Evolutionary conservation across 1,284 basidiomycete genomes (phyloP), one percentile per base, ranked within the genome.

Genomic region (Mycena citricolor): DNA sequence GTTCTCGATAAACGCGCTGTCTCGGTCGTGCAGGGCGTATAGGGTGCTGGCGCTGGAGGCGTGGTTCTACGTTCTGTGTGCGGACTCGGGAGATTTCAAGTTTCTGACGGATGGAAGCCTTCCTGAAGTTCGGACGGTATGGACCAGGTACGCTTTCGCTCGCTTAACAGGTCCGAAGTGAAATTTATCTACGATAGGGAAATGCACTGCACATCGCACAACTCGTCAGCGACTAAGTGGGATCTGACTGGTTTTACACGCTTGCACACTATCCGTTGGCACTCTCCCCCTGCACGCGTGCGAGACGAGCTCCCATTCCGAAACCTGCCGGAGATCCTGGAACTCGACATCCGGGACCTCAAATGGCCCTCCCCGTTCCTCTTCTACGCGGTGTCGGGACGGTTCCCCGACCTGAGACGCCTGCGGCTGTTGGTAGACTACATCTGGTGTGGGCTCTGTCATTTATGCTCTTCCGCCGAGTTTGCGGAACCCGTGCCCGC

Each of bases 401-500:
- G 36, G 6, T 51, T 58, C 13, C 55, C 55, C 13, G 31, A 44
- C 4, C 35, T 61, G 12, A 37, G 32, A 8, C 34, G 25, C 4
- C 32, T 61, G 11, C 46, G 42, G 14, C 23, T 57, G 5, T 26
- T 29, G 17, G 55, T 55, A 22, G 44, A 38, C 10, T 33, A 34
- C 12, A 44, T 54, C 3, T 61, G 59, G 58, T 61, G 59, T 36
- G 53, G 53, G 12, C 39, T 58, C 16, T 61, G 59, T 39, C 38
- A 56, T 41, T 47, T 54, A 12, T 57, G 58, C 32, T 49, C 35
- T 1, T 37, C 14, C 2, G 51, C 54, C 4, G 24, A 36, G 16
- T 57, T 59, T 25, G 34, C 29, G 17, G 38, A 38, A 3, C 14
- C 38, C 1, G 35, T 49, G 8, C 55, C 57, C 4, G 39, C 36